Base-by-base conservation (phyloP, 2,329 filamentous ascomycete genomes). In the Gaeumannomyces tritici region DNA sequence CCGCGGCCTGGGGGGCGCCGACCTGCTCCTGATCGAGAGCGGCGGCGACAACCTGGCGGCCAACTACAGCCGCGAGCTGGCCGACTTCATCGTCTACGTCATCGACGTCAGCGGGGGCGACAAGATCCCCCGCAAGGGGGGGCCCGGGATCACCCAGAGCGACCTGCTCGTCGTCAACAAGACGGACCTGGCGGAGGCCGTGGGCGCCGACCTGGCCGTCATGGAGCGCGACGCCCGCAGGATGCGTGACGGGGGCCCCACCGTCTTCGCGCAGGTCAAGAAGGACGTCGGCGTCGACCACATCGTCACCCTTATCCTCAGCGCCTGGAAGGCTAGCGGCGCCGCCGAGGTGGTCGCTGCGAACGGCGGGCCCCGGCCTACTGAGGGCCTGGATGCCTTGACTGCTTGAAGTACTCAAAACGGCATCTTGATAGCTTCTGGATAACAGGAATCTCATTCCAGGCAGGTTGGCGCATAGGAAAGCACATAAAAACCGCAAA, bases 1-100 rank as follows among this genome's bases (percentile, higher is more conserved):
- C 76, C 80, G 81, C 63, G 84, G 89, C 66, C 96, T 96, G 80
- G 75, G 78, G 55, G 86, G 77, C 54, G 86, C 92, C 0, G 91
- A 98, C 72, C 75, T 99, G 27, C 83, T 99, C 28, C 85, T 99
- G 55, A 99, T 99, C 73, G 95, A 99, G 77, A 92, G 87, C 24
- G 95, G 95, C 57, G 95, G 95, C 63, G 95, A 99, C 74, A 99
- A 99, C 74, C 84, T 99, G 1, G 95, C 95, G 0, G 95, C 95
- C 4, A 99, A 99, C 80, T 99, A 99, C 82, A 90, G 86, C 62
- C 84, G 95, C 63, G 95, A 99, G 77, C 80, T 99, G 67, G 95
- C 95, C 1, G 95, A 99, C 75, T 99, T 90, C 74, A 99, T 99
- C 76, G 89, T 99, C 76, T 99, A 99, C 74, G 95, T 99, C 33